Evolutionary conservation across 2,329 filamentous ascomycete species (phyloP).

Genomic region (Erysiphe neolycopersici): DNA sequence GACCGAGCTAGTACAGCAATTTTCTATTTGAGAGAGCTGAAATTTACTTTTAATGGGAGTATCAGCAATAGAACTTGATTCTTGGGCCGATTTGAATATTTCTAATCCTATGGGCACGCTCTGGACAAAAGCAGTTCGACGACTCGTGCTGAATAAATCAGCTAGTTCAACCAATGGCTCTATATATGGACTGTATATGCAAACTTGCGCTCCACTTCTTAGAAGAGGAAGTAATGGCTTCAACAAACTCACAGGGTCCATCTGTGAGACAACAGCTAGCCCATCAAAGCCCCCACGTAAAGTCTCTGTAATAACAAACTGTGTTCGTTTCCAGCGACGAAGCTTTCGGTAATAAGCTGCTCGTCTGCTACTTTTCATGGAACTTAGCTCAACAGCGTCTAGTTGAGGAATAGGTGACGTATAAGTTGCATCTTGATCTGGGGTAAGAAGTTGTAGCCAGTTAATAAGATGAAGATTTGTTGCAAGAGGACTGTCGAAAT

Average conservation of each 20-base stretch:
- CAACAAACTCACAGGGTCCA: slow-evolving; percentile 57
- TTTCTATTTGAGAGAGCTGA: neutral
- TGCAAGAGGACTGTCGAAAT: slow-evolving; percentile 39
- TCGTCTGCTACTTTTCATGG: slow-evolving; percentile 58
- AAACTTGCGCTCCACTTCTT: slow-evolving; percentile 56
- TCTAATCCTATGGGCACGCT: slow-evolving; percentile 20
- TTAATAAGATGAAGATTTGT: slow-evolving; percentile 60
- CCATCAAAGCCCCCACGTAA: slow-evolving; percentile 57
- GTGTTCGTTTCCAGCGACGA: slow-evolving; percentile 49
- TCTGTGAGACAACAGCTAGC: slow-evolving; percentile 53
- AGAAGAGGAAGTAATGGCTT: slow-evolving; percentile 54
- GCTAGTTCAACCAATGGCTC: slow-evolving; percentile 55
- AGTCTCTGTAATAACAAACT: slow-evolving; percentile 46
- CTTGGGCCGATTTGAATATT: neutral
- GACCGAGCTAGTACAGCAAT: slow-evolving; percentile 17
- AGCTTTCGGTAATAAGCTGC: slow-evolving; percentile 76
- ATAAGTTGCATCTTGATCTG: slow-evolving; percentile 49
- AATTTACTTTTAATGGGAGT: neutral
- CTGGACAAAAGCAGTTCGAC: slow-evolving; percentile 48
- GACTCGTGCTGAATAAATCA: slow-evolving; percentile 60
- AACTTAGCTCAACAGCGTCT: slow-evolving; percentile 30
- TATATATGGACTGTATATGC: slow-evolving; percentile 58
- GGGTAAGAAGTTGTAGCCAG: slow-evolving; percentile 75
- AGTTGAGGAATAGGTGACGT: slow-evolving; percentile 32
- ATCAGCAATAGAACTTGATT: neutral